Base-by-base conservation (phyloP, 768 basidiomycete genomes). In the Kwoniella pini region DNA sequence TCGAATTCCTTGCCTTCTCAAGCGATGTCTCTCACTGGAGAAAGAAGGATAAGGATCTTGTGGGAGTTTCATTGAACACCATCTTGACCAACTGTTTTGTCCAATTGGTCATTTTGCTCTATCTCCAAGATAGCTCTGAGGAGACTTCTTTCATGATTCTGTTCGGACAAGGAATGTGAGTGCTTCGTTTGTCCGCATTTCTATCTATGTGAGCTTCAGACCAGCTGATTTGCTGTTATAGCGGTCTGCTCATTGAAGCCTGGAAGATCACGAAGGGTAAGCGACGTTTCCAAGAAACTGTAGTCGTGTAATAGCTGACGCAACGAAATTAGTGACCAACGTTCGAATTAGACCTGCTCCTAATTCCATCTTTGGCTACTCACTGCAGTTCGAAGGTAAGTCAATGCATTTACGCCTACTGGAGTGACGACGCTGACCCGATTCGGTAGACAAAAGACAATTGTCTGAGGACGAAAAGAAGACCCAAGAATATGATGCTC, bases 111-210 rank as follows among this genome's bases (percentile, higher is more conserved):
- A 87, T 96, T 70, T 82, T 95, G 30, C 82, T 98, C 19, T 98
- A 96, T 80, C 87, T 98, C 68, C 86, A 94, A 69, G 94, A 96
- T 80, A 94, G 93, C 77, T 91, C 90, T 68, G 87, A 90, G 54
- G 90, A 97, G 76, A 99, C 95, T 28, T 91, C 88, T 71, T 95
- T 91, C 88, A 97, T 97, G 91, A 97, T 98, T 77, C 83, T 97
- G 24, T 84, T 92, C 49, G 69, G 67, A 10, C 77, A 79, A 60
- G 77, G 75, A 38, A 76, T 76, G 71, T 72, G 42, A 57, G 71
- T 69, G 33, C 33, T 15, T 7, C 7, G 15, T 7, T 15, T 11
- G 3, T 44, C 43, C 5, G 2, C 40, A 13, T 40, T 7, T 4
- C 42, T 42, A 17, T n/a, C 12, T 11, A 22, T n/a, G 10, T 24